Evolutionary conservation across 2,329 filamentous ascomycete genomes (phyloP), one percentile per base, ranked within the genome.

Genomic region (Endocalyx cinctus): DNA sequence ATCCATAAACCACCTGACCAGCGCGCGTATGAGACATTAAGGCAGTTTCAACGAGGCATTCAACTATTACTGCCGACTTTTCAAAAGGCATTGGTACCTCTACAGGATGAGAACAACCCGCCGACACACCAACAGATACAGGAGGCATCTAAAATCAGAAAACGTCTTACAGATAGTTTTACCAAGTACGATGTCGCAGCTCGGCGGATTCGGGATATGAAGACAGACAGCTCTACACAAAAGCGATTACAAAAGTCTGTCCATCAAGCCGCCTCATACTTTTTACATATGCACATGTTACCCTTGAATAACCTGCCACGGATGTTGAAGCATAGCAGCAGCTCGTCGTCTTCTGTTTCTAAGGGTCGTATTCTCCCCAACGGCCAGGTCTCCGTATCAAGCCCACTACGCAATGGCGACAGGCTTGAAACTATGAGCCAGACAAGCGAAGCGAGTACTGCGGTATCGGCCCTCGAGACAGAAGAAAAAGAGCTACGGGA

Each of bases 221-320:
- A 80, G 12, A 84, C 84, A 0, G 66, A 79, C 5, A 89, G 77
- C 30, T 70, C 78, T 0, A 79, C 84, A 0, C 88, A 95, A 53
- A 64, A 78, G 37, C 74, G 75, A 28, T 66, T 96, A 4, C 89
- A 95, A 50, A 84, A 81, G 51, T 81, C 86, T 4, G 80, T 96
- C 10, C 88, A 94, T 49, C 75, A 83, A 23, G 83, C 89, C 46
- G 86, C 88, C 1, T 87, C 82, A 33, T 74, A 75, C 30, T 96
- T 96, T 50, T 64, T 96, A 5, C 88, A 94, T 52, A 73, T 87
- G 4, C 87, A 96, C 51, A 94, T 96, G 86, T 72, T 96, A 7
- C 87, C 89, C 0, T 66, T 96, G 11, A 94, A 87, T 55, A 77
- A 77, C 17, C 66, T 88, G 0, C 84, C 84, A 0, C 76, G 78